phyloP scores from a whole-genome alignment of 2,329 filamentous ascomycete genomes.

The Zymoseptoria brevis region DNA sequence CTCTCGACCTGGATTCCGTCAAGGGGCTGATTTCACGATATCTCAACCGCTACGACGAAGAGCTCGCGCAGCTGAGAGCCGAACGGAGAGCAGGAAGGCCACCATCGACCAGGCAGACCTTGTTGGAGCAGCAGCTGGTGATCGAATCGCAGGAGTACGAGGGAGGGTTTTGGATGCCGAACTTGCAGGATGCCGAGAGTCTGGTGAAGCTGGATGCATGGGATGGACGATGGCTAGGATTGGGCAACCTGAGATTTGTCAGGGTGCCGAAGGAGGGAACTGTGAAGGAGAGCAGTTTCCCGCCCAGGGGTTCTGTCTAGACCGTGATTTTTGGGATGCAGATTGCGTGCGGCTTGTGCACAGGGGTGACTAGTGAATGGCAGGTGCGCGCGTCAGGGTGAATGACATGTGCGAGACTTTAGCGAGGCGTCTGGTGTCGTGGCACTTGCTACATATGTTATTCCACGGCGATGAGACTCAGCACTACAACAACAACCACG shows the following conservation, averaged over 20 bases:
- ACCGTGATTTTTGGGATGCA: neutral
- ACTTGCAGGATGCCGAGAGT: conserved; percentile 61
- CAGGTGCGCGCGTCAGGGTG: neutral
- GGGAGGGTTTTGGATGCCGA: conserved; percentile 79
- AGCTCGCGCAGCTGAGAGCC: conserved; percentile 58
- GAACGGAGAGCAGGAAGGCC: conserved; percentile 71
- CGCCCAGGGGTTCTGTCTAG: conserved; percentile 47
- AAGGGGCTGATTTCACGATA: conserved; percentile 43
- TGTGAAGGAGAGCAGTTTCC: conserved; percentile 66
- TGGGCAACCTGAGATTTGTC: conserved; percentile 69
- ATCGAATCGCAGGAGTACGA: conserved; percentile 71
- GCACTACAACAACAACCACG: no score
- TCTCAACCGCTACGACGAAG: conserved; percentile 60
- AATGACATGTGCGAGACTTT: neutral
- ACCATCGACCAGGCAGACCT: conserved; percentile 65
- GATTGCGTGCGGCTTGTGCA: neutral
- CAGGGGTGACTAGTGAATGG: neutral
- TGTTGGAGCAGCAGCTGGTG: conserved; percentile 63
- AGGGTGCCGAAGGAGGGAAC: conserved; percentile 60
- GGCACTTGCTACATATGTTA: no score
- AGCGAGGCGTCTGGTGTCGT: neutral
- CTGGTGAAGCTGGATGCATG: conserved; percentile 60
- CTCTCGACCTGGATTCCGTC: conserved; percentile 50
- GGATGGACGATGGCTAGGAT: conserved; percentile 76
- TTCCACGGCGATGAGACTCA: no score